Evolutionary conservation across 2,329 filamentous ascomycete species (phyloP).

Genomic region (Curvularia sp.): DNA sequence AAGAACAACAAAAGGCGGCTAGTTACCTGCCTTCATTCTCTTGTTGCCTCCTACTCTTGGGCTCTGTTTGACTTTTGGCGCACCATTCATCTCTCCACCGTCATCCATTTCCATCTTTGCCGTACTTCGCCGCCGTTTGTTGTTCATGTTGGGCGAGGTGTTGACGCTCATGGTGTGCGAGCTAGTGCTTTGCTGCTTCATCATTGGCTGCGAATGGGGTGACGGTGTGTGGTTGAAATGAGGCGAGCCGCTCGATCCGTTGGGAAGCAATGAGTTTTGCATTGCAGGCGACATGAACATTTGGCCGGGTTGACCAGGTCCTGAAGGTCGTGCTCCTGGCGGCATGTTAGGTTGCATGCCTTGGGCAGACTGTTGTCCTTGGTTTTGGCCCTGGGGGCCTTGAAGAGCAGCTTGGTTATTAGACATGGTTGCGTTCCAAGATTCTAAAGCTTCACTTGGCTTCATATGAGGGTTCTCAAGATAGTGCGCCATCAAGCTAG

Average conservation of each 20-base stretch:
- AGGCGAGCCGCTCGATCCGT: conserved; percentile 57
- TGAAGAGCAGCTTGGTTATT: conserved; percentile 28
- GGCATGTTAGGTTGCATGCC: conserved; percentile 43
- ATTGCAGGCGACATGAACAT: conserved; percentile 66
- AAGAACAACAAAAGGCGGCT: conserved; percentile 1
- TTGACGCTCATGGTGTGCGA: conserved; percentile 63
- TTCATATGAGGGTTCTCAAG: conserved; percentile 60
- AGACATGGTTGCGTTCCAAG: conserved; percentile 57
- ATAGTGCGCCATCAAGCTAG: conserved; percentile 64
- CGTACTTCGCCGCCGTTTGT: conserved; percentile 66
- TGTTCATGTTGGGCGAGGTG: conserved; percentile 67
- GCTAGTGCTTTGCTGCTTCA: conserved; percentile 64
- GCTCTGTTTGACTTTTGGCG: conserved; percentile 59
- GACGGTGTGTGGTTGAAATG: conserved; percentile 57
- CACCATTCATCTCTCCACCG: conserved; percentile 49
- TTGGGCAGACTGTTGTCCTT: conserved; percentile 36
- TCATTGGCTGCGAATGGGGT: conserved; percentile 59
- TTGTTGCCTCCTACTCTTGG: conserved; percentile 53
- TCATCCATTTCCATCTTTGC: conserved; percentile 67
- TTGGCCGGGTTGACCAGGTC: conserved; percentile 40
- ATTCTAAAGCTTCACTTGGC: conserved; percentile 62
- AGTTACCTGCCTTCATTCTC: conserved; percentile 42
- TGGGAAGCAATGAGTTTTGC: conserved; percentile 59
- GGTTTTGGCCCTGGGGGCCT: conserved; percentile 14
- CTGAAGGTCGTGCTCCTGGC: conserved; percentile 43